Conservation (phyloP, 225 moss, liverwort and hornwort genomes). For the Antitrichia curtipendula region DNA sequence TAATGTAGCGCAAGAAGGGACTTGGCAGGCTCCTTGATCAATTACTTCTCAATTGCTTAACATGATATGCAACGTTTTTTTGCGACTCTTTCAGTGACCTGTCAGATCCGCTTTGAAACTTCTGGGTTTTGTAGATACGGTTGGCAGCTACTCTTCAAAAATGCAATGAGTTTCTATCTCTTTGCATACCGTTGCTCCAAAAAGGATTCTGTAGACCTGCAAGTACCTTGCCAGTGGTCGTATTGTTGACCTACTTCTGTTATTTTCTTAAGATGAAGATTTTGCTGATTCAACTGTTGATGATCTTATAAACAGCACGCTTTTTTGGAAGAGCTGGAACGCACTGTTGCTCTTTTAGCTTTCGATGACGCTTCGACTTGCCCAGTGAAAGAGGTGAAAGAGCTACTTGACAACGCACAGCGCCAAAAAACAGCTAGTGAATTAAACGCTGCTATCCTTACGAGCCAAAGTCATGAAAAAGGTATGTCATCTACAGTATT, state of each 20-base stretch:
- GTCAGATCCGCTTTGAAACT: not conserved
- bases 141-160: not conserved
- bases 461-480: conserved; percentile 97
- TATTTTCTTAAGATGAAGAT: not conserved
- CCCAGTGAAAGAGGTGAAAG: conserved; percentile 88
- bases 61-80: not conserved
- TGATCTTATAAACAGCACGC: conserved; percentile 42
- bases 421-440: conserved; percentile 98
- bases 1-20: not conserved
- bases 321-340: conserved; percentile 88
- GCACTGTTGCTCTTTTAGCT: conserved; percentile 77
- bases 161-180: not conserved
- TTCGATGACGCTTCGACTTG: conserved; percentile 90
- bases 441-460: conserved; percentile 86
- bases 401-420: conserved; percentile 83
- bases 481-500: conserved; percentile 11
- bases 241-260: not conserved
- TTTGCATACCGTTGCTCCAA: not conserved
- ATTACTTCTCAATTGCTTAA: not conserved
- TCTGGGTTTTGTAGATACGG: not conserved
- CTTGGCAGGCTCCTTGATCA: not conserved
- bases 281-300: not conserved
- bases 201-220: not conserved
- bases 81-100: not conserved
- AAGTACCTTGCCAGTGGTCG: not conserved